Base-by-base conservation (phyloP, 2,329 filamentous ascomycete species). In the Sporothrix brunneoviolacea region DNA sequence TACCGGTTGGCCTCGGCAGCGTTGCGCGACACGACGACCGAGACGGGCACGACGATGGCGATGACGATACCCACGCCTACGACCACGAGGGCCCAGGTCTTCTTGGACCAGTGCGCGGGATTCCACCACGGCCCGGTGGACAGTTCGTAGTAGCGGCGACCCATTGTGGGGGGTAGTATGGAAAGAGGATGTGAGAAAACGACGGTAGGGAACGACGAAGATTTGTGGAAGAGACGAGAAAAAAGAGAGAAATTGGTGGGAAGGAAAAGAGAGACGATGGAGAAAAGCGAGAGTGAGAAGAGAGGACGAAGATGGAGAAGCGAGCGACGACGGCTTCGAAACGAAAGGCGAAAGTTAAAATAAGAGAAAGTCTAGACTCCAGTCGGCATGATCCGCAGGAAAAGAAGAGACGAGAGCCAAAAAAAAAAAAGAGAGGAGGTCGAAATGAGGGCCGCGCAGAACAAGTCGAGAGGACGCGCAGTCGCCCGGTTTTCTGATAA, bases 61-160 rank as follows among this genome's bases (percentile, higher is more conserved):
- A 83, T 60, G 8, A 74, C 56, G 30, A 71, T 54, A 21, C 64
- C 64, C 2, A 71, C 50, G 1, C 68, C 55, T 1, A 66, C 60
- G 4, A 56, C 69, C 6, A 75, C 59, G 30, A 70, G 64, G 19
- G 70, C 60, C 73, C 75, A 82, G 10, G 66, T 69, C 52, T 70
- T 73, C 60, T 74, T 73, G 36, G 71, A 65, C 80, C 80, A 84
- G 41, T 68, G 68, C 44, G 68, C 68, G 0, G 74, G 71, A 54
- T 80, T 69, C 51, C 51, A 60, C 58, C 59, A 60, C 5, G 48
- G 50, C 8, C 36, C 49, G 21, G 33, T 41, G 28, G 51, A 16
- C 8, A 43, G 32, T 5, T 52, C 38, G 48, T 54, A 52, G 52
- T 48, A 53, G n/a, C 48, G 46, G n/a, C 43, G 48, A 5, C 49